Evolutionary conservation across 306 rosid genomes (phyloP), one percentile per base, ranked within the genome.

Genomic region (Astragalus membranaceus): DNA sequence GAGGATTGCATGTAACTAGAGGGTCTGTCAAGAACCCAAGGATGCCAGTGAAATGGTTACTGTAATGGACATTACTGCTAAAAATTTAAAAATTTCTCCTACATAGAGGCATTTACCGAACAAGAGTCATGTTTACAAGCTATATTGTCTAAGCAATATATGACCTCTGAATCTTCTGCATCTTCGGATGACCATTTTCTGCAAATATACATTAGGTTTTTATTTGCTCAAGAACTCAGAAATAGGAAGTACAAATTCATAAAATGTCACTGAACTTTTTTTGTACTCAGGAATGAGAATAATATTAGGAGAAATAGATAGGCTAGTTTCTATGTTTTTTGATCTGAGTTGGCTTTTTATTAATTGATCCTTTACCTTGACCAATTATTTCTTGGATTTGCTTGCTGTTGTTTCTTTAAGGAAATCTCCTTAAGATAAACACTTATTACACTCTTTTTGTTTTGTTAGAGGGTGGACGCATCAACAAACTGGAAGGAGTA

Each of bases 401-500:
- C 17, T 41, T 67, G 70, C 17, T 75, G 49, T 80, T 80, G 36
- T 75, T 52, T 72, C 48, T 59, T 64, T 62, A 55, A 69, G 47
- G 16, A 46, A 71, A 58, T 77, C 71, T 81, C 67, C 17, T 44
- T 49, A 29, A 70, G 56, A 71, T 58, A 72, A 73, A 47, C 2
- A 72, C 85, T 80, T 13, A 78, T 80, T 68, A 55, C 66, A 56
- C 64, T 82, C 53, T 84, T 73, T 50, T 73, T 64, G 8, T 75
- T 84, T 74, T 75, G 58, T 65, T 88, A 92, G 98, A 92, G 91
- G 81, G 96, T 84, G 13, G 98, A 92, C 77, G 93, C 96, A 80
- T 85, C 96, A 72, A 92, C 96, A 56, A 86, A 90, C 79, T 92
- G 98, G 98, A 89, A 92, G 79, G 98, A 92, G 78, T 88, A 75